A percentile compares a stretch with the other conserved stretches of the same genome.
Conservation (phyloP, 2,329 filamentous ascomycete species). For the Grosmannia clavigera region DNA sequence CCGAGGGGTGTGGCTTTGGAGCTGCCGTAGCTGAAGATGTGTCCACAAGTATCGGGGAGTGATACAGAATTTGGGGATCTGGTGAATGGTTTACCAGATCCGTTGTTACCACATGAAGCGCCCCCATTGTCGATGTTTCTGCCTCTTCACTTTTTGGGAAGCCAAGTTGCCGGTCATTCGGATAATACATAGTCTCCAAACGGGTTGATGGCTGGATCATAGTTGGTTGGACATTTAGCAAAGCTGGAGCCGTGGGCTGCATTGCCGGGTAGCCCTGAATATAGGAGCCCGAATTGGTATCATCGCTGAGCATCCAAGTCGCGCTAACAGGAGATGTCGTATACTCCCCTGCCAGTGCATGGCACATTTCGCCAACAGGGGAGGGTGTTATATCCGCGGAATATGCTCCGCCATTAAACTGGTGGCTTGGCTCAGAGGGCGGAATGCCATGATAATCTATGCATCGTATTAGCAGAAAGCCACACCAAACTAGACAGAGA, state of each 20-base stretch:
- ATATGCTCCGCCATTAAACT: neutral
- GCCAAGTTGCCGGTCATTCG: slow-evolving; percentile 3
- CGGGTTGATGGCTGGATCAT: slow-evolving; percentile 17
- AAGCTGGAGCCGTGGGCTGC: slow-evolving; percentile 18
- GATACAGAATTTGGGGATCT: neutral
- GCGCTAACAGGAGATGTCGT: slow-evolving; percentile 15
- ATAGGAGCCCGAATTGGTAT: slow-evolving; percentile 16
- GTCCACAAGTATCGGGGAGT: too few species aligned
- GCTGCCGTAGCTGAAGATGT: too few species aligned
- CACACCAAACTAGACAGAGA: too few species aligned
- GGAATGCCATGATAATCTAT: neutral
- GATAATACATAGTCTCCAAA: slow-evolving; percentile 29
- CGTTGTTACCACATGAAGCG: neutral
- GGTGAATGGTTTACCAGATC: neutral
- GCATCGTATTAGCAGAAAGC: neutral
- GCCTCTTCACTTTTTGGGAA: neutral
- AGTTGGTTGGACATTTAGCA: slow-evolving; percentile 1
- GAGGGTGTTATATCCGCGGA: neutral
- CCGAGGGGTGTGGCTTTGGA: neutral
- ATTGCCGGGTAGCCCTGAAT: slow-evolving; percentile 24
- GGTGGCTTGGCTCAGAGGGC: neutral
- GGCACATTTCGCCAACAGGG: neutral
- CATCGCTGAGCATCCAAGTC: slow-evolving; percentile 19
- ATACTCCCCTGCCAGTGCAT: slow-evolving; percentile 13
- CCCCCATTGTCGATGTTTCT: neutral